Base-by-base conservation (phyloP, 2,329 filamentous ascomycete species). In the Cryoendolithus antarcticus region DNA sequence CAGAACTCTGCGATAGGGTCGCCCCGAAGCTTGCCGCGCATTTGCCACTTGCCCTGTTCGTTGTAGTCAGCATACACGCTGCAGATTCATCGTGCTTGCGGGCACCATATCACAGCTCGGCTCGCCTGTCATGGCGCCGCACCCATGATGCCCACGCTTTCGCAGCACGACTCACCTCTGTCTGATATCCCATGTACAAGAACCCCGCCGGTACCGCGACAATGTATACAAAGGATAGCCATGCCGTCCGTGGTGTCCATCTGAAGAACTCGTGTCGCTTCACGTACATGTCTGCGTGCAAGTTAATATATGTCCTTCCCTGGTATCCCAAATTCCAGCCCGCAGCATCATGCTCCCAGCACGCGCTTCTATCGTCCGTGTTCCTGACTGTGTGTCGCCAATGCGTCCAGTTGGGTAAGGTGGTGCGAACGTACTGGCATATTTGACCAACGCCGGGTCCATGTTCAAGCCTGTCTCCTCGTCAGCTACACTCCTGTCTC, bases 231-330 rank as follows among this genome's bases (percentile, higher is more conserved):
- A 95, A 76, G 4, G 80, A 79, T 56, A 95, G 63, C 66, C 75
- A 77, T 24, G 85, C 86, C 34, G 86, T 93, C 55, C 82, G 74
- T 38, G 77, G 74, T 29, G 82, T 96, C 85, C 86, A 96, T 63
- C 86, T 76, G 75, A 96, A 98, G 75, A 85, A 94, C 67, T 86
- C 86, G 75, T 88, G 81, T 50, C 91, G 81, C 69, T 84, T 86
- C 56, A 74, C 70, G 56, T 74, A 76, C 77, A 95, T 83, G 61
- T 82, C 88, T 94, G 55, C 52, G 19, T n/a, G 30, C 11, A 39
- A 5, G 15, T 48, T 32, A 47, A 38, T 40, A 10, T 42, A 37
- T 29, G 9, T 13, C 15, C 11, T 11, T 42, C 36, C 35, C 19
- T 15, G 7, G 5, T 4, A 32, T 34, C 31, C 24, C 24, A 13